phyloP scores from a whole-genome alignment of 163 green algal species.

The Volvox carteri region DNA sequence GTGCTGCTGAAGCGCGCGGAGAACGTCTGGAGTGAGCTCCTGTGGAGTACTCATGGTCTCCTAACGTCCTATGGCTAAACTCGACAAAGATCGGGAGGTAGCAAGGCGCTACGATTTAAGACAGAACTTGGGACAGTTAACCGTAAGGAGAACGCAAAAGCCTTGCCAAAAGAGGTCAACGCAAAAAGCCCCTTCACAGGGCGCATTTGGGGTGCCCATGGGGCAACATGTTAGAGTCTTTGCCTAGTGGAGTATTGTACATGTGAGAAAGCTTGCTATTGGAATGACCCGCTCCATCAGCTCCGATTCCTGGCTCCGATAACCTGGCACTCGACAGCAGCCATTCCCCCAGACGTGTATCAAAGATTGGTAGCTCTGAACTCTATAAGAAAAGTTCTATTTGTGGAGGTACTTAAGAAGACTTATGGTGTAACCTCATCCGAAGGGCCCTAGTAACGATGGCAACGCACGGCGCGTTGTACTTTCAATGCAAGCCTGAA shows the following conservation, averaged over 20 bases:
- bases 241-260: not conserved
- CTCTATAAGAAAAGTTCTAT: too few species aligned
- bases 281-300: not conserved
- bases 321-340: too few species aligned
- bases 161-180: not conserved
- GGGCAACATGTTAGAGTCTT: not conserved
- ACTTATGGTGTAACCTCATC: too few species aligned
- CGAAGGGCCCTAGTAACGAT: too few species aligned
- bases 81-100: not conserved
- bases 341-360: too few species aligned
- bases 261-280: not conserved
- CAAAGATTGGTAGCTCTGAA: too few species aligned
- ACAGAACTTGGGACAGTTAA: not conserved
- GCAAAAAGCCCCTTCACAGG: not conserved
- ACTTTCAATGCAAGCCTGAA: too few species aligned
- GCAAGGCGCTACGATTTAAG: not conserved
- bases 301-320: not conserved
- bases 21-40: conserved; percentile 25
- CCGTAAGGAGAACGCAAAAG: not conserved
- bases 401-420: too few species aligned
- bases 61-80: not conserved
- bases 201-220: not conserved
- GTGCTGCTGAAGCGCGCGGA: conserved; percentile 28
- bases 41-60: conserved; percentile 13
- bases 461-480: not conserved